Base-by-base conservation (phyloP, 257 asterid genomes). In the Parsonsia alboflavescens region DNA sequence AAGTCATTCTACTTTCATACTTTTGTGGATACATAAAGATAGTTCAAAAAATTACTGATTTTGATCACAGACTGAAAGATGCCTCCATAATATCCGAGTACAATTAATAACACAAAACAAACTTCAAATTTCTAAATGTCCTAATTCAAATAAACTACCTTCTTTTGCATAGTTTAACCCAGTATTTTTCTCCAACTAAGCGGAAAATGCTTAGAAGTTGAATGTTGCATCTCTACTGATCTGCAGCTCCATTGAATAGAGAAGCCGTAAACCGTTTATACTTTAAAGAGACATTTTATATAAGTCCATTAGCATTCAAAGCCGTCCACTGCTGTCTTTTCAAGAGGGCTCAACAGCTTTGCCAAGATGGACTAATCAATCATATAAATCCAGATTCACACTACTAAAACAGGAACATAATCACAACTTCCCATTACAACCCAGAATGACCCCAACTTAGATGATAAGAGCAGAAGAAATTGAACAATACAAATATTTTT, bases 291-390 rank as follows among this genome's bases (percentile, higher is more conserved):
- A 79, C 80, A 64, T 24, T 80, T 84, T 48, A 76, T 84, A 2
- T 81, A 19, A 84, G 87, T 83, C 88, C 88, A 88, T 81, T 84
- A 81, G 88, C 91, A 88, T 86, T 86, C 90, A 88, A 86, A 88
- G 74, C 89, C 78, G 82, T 79, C 78, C 87, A 88, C 72, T 15
- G 78, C 81, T 76, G 70, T 10, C 42, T 22, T 73, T 58, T 1
- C 17, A 1, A 65, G 36, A 74, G 42, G 68, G 78, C 83, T 80
- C 80, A 44, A 73, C 85, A 61, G 84, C 80, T 85, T 84, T 81
- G 88, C 88, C 89, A 86, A 88, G 93, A 88, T 84, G 90, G 89
- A 88, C 89, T 75, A 36, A 33, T 13, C 53, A 54, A 21, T 21
- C 28, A 54, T 30, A 8, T 52, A 19, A 10, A 65, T 9, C 30